Evolutionary conservation across 768 basidiomycete genomes (phyloP), one percentile per base, ranked within the genome.

Genomic region (Tricholoma furcatifolium): DNA sequence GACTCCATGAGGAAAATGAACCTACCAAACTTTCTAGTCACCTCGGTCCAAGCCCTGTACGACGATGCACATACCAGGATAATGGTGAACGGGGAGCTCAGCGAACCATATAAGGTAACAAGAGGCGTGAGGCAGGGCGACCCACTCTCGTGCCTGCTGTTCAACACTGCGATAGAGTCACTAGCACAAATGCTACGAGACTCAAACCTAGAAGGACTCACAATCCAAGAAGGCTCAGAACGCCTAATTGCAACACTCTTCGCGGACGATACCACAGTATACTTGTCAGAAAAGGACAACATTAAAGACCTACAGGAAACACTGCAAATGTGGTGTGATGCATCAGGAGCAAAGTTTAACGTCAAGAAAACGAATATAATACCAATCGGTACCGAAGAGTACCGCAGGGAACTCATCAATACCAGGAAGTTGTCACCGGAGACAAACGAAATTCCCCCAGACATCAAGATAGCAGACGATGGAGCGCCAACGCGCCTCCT

Each of bases 281-380:
- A 64, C 57, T 67, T 78, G 1, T 54, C 57, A 2, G 56, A 65
- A 47, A 10, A 53, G 0, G 74, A 78, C 44, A 44, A 59, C 7
- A 67, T 67, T 9, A 39, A 47, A 0, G 54, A 54, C 1, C 65
- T 79, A 0, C 34, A 58, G 1, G 1, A 27, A 0, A 65, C 77
- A 2, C 71, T 79, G 0, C 21, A 64, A 27, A 42, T 51, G 0
- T 81, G 78, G 78, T 80, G 74, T 49, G 10, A 15, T 0, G 73
- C 66, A 2, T 73, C 73, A 3, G 62, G 69, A 1, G 77, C 75
- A 0, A 72, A 70, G 39, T 79, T 78, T 57, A 80, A 78, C 48
- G 53, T 62, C 0, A 41, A 51, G 0, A 80, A 80, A 56, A 78
- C 77, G 0, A 65, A 67, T 23, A 53, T 73, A 2, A 62, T 77